phyloP scores from a whole-genome alignment of 1,284 basidiomycete genomes.

The Ustilago shanxiensis region DNA sequence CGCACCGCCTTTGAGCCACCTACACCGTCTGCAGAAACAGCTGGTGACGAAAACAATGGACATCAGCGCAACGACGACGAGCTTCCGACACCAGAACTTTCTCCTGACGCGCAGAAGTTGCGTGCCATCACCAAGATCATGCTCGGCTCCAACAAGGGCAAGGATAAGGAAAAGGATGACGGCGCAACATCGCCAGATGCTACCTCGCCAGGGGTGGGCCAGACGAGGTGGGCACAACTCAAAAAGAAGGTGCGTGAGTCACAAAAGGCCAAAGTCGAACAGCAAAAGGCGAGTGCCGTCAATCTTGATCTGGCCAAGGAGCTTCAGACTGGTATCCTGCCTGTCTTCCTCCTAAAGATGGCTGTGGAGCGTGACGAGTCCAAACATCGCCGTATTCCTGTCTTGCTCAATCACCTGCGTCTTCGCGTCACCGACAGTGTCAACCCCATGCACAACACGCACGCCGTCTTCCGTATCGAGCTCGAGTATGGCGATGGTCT shows the following conservation, averaged over 20 bases:
- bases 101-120: constrained; percentile 41
- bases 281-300: constrained; percentile 47
- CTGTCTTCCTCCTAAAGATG: constrained; percentile 75
- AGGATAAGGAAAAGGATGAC: constrained; percentile 24
- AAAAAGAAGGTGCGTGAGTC: constrained; percentile 56
- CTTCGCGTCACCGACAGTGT: constrained; percentile 87
- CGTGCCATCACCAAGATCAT: constrained; percentile 58
- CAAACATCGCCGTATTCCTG: constrained; percentile 83
- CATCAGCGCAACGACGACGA: constrained; percentile 20
- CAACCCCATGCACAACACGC: constrained; percentile 81
- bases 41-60: not conserved
- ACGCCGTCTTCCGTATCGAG: constrained; percentile 90
- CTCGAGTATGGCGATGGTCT: constrained; percentile 97
- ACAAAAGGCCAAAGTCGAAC: constrained; percentile 43
- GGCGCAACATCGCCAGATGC: constrained; percentile 21
- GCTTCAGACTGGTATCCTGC: constrained; percentile 51
- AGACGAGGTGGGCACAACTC: constrained; percentile 54
- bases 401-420: constrained; percentile 86
- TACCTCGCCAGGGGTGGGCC: constrained; percentile 4
- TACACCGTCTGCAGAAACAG: constrained; percentile 29
- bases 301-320: constrained; percentile 48
- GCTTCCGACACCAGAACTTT: constrained; percentile 42
- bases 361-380: constrained; percentile 94
- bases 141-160: constrained; percentile 35
- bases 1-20: constrained; percentile 49